A percentile compares a stretch with the other conserved stretches of the same genome.
Conservation (phyloP, 768 basidiomycete species). For the Tylopilus rubrobrunneus region DNA sequence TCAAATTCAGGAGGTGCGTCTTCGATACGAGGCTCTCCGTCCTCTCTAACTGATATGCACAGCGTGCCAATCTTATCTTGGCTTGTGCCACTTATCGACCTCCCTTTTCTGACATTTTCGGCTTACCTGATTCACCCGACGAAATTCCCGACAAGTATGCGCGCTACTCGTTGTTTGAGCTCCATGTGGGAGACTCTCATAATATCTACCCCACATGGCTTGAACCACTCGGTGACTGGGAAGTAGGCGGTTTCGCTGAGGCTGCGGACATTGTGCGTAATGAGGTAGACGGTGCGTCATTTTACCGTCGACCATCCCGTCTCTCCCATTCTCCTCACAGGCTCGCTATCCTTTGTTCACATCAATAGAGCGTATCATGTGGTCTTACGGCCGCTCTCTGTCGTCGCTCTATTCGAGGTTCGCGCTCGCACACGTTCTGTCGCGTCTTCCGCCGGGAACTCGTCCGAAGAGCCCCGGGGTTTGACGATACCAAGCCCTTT, state of each 20-base stretch:
- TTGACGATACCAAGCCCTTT: slow-evolving; percentile 63
- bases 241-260: slow-evolving; percentile 44
- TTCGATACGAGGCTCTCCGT: not conserved
- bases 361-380: slow-evolving; percentile 44
- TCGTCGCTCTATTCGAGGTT: slow-evolving; percentile 25
- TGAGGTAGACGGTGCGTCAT: slow-evolving; percentile 44
- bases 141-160: slow-evolving; percentile 5
- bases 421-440: slow-evolving; percentile 11
- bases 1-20: slow-evolving; percentile 18
- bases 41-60: not conserved
- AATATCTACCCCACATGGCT: slow-evolving; percentile 29
- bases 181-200: slow-evolving; percentile 21
- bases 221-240: slow-evolving; percentile 51
- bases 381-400: slow-evolving; percentile 37
- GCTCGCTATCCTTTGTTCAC: slow-evolving; percentile 31
- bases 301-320: not conserved
- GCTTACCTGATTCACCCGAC: slow-evolving; percentile 15
- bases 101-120: slow-evolving; percentile 20
- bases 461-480: slow-evolving; percentile 5
- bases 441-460: slow-evolving; percentile 17
- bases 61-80: slow-evolving; percentile 35
- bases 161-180: slow-evolving; percentile 23
- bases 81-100: slow-evolving; percentile 39
- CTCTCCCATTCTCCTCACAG: slow-evolving; percentile 16
- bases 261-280: slow-evolving; percentile 43